Evolutionary conservation across 345 rosid species (phyloP), one percentile per base, ranked within the genome.

Genomic region (Camelina neglecta): DNA sequence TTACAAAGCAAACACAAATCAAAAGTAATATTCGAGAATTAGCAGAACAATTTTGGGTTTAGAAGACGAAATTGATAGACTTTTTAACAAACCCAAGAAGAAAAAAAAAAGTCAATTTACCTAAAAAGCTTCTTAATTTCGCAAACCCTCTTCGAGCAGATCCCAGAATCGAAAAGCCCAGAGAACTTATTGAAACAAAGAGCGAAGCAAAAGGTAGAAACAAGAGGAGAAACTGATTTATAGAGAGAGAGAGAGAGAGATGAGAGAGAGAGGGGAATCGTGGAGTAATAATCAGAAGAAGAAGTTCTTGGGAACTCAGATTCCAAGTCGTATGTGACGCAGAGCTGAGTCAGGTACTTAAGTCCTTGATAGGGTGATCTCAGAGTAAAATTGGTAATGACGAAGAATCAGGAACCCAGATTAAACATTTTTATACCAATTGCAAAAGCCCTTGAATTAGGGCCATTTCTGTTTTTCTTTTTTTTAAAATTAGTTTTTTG

Each of bases 281-380:
- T 41, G 13, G 45, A 41, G 45, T 29, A 29, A 29, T 29, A 29
- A 29, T 29, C 31, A 29, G 31, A 29, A 29, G 31, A 29, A 29
- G 24, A 26, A 51, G 10, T 51, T 57, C 11, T 21, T 10, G 65
- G 65, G 72, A 47, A 75, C 49, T 56, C 67, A 57, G 72, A 74
- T 45, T 66, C 38, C 60, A 66, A 57, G 18, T 75, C 21, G 54
- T 53, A 31, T 69, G 18, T 71, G 79, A 75, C 73, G 55, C 67
- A 60, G 68, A 67, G 31, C 31, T 29, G 31, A 29, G 31, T 29
- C 31, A 29, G 31, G 31, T 29, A 29, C 31, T 29, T 29, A 4
- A 4, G 31, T 29, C 31, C 31, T 29, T 29, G 31, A 29, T 29
- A 0, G 31, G 31, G 31, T 29, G 31, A 29, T 29, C 31, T 29